Evolutionary conservation across 2,329 filamentous ascomycete genomes (phyloP), one percentile per base, ranked within the genome.

Genomic region (Calonectria montana): DNA sequence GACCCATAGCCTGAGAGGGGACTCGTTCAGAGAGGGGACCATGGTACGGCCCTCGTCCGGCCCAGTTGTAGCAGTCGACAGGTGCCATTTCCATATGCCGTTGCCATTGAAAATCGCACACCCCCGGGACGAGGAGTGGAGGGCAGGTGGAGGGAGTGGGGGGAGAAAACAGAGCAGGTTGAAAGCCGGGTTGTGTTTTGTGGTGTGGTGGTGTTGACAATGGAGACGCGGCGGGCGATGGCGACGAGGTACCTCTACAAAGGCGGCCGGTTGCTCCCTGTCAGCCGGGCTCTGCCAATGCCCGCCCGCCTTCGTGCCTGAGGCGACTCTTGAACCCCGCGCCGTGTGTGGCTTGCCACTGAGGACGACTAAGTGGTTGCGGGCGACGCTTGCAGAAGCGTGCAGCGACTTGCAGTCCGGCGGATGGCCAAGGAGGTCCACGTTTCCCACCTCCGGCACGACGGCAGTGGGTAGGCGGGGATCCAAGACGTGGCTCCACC

Each of bases 211-310:
- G 65, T 67, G 64, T 70, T 59, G 50, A 64, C 64, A 62, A 53
- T 43, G 57, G 66, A 35, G 45, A 50, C 57, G 3, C 35, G 29
- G 47, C 43, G 25, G 47, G 65, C 37, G 70, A 69, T 73, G 61
- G 71, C 50, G 23, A 71, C 31, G 68, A 73, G 45, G 71, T 73
- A 73, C 68, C 67, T 65, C 68, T 50, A 73, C 71, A 73, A 71
- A 67, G 53, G 53, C 45, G 37, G 47, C 68, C 21, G 25, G 53
- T 55, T 43, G 41, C 67, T 43, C 31, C 47, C 59, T 37, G 37
- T 55, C 47, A 29, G 57, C 55, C 39, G 41, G 35, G 45, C 57
- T 18, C 57, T 39, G 39, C 43, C 29, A 48, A 27, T 61, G 41
- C n/a, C 23, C 43, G 29, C 65, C 21, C 37, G 35, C 43, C 25